Percentiles rank a stretch among this genome's conserved stretches.
phyloP scores from a whole-genome alignment of 1,139 yeast genomes.

The Citeromyces hawaiiensis region DNA sequence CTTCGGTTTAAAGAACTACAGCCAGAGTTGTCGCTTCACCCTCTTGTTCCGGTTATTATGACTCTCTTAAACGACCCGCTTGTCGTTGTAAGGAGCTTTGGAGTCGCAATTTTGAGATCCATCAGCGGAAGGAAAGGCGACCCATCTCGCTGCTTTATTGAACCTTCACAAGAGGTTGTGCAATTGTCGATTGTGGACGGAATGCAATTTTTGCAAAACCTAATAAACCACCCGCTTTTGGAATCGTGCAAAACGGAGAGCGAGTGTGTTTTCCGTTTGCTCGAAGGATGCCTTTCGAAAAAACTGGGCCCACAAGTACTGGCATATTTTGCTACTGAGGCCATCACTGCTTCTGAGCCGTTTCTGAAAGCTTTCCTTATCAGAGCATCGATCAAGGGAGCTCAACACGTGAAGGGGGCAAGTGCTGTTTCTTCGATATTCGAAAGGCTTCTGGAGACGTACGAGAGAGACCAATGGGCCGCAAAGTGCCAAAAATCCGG shows the following conservation, averaged over 20 bases:
- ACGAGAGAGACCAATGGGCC: slow-evolving; percentile 31
- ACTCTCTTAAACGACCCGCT: slow-evolving; percentile 24
- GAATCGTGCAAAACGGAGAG: no score
- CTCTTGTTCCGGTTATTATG: slow-evolving; percentile 27
- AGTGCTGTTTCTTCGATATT: slow-evolving; percentile 24
- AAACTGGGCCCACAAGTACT: slow-evolving; percentile 28
- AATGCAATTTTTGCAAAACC: not conserved
- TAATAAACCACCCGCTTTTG: no score
- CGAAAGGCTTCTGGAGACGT: slow-evolving; percentile 22
- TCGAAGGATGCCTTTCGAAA: slow-evolving; percentile 10
- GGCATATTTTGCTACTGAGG: slow-evolving; percentile 38
- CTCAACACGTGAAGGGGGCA: slow-evolving; percentile 19
- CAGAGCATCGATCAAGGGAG: slow-evolving; percentile 19
- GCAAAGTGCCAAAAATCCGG: slow-evolving; percentile 31
- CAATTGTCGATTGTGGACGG: not conserved
- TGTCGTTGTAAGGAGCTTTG: slow-evolving; percentile 22
- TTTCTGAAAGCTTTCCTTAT: slow-evolving; percentile 28
- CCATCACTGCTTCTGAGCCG: slow-evolving; percentile 27
- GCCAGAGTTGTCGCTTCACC: slow-evolving; percentile 14
- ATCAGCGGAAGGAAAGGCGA: slow-evolving; percentile 19
- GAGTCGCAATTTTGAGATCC: slow-evolving; percentile 16
- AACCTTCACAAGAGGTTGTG: slow-evolving; percentile 31
- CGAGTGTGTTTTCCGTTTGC: no score
- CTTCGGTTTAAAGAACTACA: slow-evolving; percentile 20
- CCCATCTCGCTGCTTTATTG: slow-evolving; percentile 25